phyloP scores from a whole-genome alignment of 164 flowering plant genomes.

The Stephania cephalantha region DNA sequence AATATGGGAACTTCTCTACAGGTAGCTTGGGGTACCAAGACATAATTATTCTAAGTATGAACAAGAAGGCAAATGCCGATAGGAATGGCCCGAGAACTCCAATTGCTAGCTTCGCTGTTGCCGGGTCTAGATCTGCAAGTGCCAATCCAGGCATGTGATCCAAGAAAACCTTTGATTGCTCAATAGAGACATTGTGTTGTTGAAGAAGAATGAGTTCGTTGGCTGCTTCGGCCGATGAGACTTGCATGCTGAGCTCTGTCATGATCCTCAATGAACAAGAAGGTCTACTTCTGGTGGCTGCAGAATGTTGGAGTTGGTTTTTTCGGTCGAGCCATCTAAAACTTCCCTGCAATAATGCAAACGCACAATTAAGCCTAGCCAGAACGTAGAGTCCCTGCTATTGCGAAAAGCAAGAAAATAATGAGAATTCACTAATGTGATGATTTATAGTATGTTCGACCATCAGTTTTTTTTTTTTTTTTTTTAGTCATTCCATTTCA shows the following conservation, averaged over 20 bases:
- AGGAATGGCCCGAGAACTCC: conserved; percentile 70
- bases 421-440: not conserved
- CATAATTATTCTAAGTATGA: conserved; percentile 85
- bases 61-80: conserved; percentile 71
- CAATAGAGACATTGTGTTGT: not conserved
- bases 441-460: not conserved
- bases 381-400: not conserved
- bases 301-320: not conserved
- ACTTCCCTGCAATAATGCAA: conserved; percentile 10
- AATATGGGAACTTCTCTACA: conserved; percentile 83
- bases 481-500: not conserved
- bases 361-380: not conserved
- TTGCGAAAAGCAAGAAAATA: not conserved
- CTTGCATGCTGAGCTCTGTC: conserved; percentile 6
- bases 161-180: conserved; percentile 9
- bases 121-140: conserved; percentile 71
- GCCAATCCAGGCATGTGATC: conserved; percentile 20
- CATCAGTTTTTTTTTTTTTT: not conserved
- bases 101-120: conserved; percentile 72
- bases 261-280: conserved; percentile 9
- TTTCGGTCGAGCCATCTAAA: conserved; percentile 6
- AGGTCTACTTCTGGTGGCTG: conserved; percentile 4
- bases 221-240: conserved; percentile 4
- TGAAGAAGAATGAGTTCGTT: not conserved
- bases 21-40: conserved; percentile 99